These are phyloP conservation scores for Tricholoma matsutake DNA, from an alignment of 768 basidiomycete species.

Conservation along the genomic window DNA sequence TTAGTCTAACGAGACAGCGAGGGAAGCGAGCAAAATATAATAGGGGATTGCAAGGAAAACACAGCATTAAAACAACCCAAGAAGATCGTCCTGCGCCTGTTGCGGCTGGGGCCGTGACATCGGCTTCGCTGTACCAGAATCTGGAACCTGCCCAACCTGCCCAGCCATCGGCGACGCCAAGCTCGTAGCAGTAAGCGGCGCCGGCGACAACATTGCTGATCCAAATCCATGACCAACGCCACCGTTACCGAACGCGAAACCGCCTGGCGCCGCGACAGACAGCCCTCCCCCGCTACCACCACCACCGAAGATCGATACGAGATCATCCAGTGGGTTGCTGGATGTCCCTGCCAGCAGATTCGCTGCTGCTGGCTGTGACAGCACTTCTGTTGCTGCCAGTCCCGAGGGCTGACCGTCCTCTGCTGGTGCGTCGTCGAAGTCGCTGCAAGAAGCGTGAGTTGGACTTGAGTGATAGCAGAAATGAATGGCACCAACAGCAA, in stretches of 20 bases:
- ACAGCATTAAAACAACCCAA: constrained; percentile 46
- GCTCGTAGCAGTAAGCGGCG: constrained; percentile 22
- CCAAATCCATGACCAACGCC: constrained; percentile 19
- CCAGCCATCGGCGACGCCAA: constrained; percentile 19
- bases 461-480: not conserved
- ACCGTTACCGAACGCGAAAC: constrained; percentile 18
- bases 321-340: constrained; percentile 86
- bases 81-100: constrained; percentile 45
- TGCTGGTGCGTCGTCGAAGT: constrained; percentile 77
- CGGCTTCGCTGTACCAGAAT: not conserved
- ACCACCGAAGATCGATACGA: constrained; percentile 90
- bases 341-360: constrained; percentile 78
- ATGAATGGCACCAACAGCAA: constrained; percentile 50
- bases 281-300: constrained; percentile 33
- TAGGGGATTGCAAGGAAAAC: not conserved
- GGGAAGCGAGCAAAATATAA: constrained; percentile 1
- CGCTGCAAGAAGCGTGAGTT: constrained; percentile 32
- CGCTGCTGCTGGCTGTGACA: constrained; percentile 68
- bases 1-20: not conserved
- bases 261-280: constrained; percentile 18
- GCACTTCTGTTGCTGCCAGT: constrained; percentile 72
- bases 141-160: constrained; percentile 9
- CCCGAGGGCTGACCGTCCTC: constrained; percentile 67
- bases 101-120: constrained; percentile 24
- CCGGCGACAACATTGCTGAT: constrained; percentile 24